Evolutionary conservation across 352 stramenopile species (phyloP), one percentile per base, ranked within the genome.

Genomic region (Globisporangium barbulae): DNA sequence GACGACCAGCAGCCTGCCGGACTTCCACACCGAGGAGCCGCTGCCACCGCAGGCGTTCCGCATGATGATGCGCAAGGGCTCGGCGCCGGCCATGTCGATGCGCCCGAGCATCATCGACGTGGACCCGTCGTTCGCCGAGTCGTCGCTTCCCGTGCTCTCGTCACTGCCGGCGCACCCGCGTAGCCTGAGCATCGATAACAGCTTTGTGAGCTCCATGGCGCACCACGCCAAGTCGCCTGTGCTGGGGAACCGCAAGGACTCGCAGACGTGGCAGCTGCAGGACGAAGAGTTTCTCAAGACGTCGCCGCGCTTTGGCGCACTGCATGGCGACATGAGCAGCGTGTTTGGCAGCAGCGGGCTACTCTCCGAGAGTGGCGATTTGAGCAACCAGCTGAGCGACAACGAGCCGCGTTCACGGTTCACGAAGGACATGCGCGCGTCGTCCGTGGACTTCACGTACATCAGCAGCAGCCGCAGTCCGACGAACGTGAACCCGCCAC

Each of bases 371-470:
- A 54, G 33, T 39, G 52, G 53, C 17, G 61, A 69, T 21, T n/a
- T 59, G 39, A 48, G 37, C 31, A 71, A 69, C 54, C 65, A 71
- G 48, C 13, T 68, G 3, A 39, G 52, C 31, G 65, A 68, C 7
- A 56, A 57, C 10, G 52, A 59, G 30, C 61, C 52, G 28, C 56
- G 52, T 8, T 59, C 65, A 49, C 60, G 64, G 64, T 63, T 75
- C 25, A 83, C 81, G 1, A 91, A 91, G 63, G 84, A 93, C 69
- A 79, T 73, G 12, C 80, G 84, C 39, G 84, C 84, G 5, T 89
- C 81, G 9, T 93, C 84, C 9, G 80, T 91, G 30, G 84, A 93
- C 72, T 90, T 93, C 53, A 93, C 82, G 39, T 74, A 85, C 50
- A 62, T 28, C 54, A 61, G 41, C 56, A 62, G 35, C 54, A 61